Percentiles rank a stretch among this genome's conserved stretches.
Conservation (phyloP, 192 early-diverging fungal species). For the Endogone sp. region DNA sequence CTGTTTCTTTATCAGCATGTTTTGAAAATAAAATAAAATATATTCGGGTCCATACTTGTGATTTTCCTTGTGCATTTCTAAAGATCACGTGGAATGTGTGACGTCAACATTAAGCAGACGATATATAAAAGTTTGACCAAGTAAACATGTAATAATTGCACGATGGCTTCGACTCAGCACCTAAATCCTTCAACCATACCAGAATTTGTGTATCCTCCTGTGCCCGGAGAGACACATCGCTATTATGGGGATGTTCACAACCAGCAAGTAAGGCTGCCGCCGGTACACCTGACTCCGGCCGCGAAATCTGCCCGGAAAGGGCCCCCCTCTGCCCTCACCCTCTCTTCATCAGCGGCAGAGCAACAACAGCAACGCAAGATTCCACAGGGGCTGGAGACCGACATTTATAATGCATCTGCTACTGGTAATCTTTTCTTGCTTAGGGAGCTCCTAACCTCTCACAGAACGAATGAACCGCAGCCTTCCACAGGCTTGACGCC, state of each 20-base stretch:
- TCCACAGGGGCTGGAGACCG: background rate
- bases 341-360: conserved; percentile 4
- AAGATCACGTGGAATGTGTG: background rate
- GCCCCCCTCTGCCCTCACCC: conserved; percentile 7
- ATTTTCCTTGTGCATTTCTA: background rate
- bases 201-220: conserved; percentile 51
- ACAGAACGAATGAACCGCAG: conserved; percentile 44
- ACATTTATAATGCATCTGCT: conserved; percentile 19
- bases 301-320: conserved; percentile 9
- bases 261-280: conserved; percentile 5
- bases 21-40: too few species aligned
- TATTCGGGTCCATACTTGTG: too few species aligned
- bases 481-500: conserved; percentile 53
- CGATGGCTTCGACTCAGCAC: background rate
- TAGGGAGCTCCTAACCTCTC: conserved; percentile 37
- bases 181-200: conserved; percentile 24
- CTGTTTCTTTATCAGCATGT: too few species aligned
- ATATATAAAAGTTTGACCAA: too few species aligned
- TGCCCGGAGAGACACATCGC: conserved; percentile 52
- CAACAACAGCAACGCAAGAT: conserved; percentile 7
- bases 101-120: background rate
- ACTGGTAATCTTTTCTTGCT: conserved; percentile 30
- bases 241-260: conserved; percentile 53
- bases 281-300: conserved; percentile 1
- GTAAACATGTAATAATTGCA: too few species aligned